Evolutionary conservation across 164 flowering plant genomes (phyloP), one percentile per base, ranked within the genome.

Genomic region (Macadamia integrifolia): DNA sequence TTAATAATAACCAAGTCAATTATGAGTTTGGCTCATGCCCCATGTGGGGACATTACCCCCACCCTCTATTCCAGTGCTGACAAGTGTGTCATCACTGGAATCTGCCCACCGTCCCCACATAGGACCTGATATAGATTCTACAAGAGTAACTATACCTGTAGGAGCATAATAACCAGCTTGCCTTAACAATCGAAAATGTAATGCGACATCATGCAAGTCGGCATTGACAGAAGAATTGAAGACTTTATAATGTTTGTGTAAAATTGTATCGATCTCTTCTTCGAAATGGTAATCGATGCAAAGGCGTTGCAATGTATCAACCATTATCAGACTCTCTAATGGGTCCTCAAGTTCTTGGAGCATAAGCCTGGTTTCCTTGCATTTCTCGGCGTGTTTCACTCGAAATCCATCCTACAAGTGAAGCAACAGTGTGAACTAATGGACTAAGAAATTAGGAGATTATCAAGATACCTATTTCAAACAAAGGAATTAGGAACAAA

Each of bases 271-370:
- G 30, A 79, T 81, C 64, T 76, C 83, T 42, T 77, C 74, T 18
- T 66, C 10, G 42, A 78, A 83, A 68, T 80, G 74, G 68, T 75
- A 23, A 55, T 72, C 76, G 6, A 78, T 67, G 17, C 79, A 76
- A 0, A 78, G 74, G 60, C 76, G 61, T 74, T 78, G 80, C 12
- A 77, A 40, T 31, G 68, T 48, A 68, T 83, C 86, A 1, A 80
- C 65, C 66, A 76, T 62, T 4, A 18, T 32, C 66, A 73, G n/a
- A 5, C 62, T 5, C 52, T 68, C 67, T 15, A 53, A 48, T n/a
- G 69, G 71, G 35, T 68, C 68, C 32, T 40, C 8, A 3, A 28
- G 35, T 7, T 50, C 61, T 4, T 30, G 12, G n/a, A 64, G 9
- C 14, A 53, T 2, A 6, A 9, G 2, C 17, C 43, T 30, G 8